Conservation (phyloP, 2,329 filamentous ascomycete genomes). For the Aspergillus amoenus region DNA sequence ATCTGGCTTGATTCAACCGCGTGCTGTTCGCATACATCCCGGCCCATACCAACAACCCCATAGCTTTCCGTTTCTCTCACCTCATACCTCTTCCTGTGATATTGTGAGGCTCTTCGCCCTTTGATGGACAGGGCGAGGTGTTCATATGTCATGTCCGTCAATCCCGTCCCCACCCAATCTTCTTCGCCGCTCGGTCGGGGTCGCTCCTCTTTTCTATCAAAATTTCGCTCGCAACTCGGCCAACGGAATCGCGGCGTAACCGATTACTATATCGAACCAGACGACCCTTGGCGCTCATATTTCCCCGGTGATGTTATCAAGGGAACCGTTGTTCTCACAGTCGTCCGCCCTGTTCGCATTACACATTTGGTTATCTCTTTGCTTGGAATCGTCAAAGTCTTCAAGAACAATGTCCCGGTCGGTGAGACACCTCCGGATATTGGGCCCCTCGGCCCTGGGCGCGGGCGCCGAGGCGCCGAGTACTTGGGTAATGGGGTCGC, state of each 20-base stretch:
- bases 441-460: constrained; percentile 54
- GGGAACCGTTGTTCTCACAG: constrained; percentile 59
- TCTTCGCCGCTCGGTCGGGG: constrained; percentile 40
- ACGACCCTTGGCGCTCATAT: constrained; percentile 64
- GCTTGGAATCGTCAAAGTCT: constrained; percentile 65
- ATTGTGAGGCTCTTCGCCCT: constrained; percentile 18
- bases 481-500: constrained; percentile 66
- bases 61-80: not conserved
- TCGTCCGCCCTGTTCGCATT: constrained; percentile 60
- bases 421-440: constrained; percentile 53
- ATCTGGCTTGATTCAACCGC: constrained; percentile 5
- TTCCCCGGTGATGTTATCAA: constrained; percentile 62
- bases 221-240: constrained; percentile 57
- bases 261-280: constrained; percentile 62
- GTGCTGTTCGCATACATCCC: not conserved
- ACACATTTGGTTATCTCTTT: constrained; percentile 64
- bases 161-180: constrained; percentile 32
- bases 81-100: not conserved
- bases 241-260: constrained; percentile 55
- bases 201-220: constrained; percentile 49
- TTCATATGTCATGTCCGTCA: constrained; percentile 43
- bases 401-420: constrained; percentile 59
- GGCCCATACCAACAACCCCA: too few relatives aligned
- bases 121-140: constrained; percentile 36
- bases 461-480: constrained; percentile 51